phyloP scores from a whole-genome alignment of 2,329 filamentous ascomycete species.

The Trichoderma sp. region DNA sequence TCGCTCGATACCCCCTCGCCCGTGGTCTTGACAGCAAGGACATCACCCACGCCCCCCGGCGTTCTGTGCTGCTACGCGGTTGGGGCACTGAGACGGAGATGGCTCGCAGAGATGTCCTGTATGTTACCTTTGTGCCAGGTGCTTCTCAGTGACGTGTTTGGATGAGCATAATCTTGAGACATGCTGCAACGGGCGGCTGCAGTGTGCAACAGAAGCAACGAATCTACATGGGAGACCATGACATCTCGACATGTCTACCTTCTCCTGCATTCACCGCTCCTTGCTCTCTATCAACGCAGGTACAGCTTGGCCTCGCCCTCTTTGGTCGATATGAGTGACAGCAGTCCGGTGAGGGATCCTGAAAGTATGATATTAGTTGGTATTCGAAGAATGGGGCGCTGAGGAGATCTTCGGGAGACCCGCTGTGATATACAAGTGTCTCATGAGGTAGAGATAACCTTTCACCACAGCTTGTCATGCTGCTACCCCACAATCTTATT shows the following conservation, averaged over 20 bases:
- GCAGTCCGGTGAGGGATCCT: not conserved
- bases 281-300: not conserved
- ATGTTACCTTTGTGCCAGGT: conserved; percentile 5
- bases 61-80: not conserved
- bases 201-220: conserved; percentile 12
- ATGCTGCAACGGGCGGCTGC: conserved; percentile 23
- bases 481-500: not conserved
- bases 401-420: too few relatives aligned
- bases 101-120: not conserved
- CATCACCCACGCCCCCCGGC: not conserved
- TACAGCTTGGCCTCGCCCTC: not conserved
- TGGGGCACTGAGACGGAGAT: not conserved
- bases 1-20: not conserved
- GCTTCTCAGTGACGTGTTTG: conserved; percentile 13
- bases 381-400: not conserved
- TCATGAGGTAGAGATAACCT: not conserved
- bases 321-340: not conserved
- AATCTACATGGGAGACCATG: conserved; percentile 4
- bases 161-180: conserved; percentile 25
- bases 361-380: not conserved
- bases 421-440: not conserved
- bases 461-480: not conserved
- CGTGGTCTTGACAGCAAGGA: not conserved
- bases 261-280: not conserved
- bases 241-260: not conserved